Percentiles rank a stretch among this genome's conserved stretches.
Evolutionary conservation across 306 rosid species (phyloP).

Genomic region (Pyrus betulifolia): DNA sequence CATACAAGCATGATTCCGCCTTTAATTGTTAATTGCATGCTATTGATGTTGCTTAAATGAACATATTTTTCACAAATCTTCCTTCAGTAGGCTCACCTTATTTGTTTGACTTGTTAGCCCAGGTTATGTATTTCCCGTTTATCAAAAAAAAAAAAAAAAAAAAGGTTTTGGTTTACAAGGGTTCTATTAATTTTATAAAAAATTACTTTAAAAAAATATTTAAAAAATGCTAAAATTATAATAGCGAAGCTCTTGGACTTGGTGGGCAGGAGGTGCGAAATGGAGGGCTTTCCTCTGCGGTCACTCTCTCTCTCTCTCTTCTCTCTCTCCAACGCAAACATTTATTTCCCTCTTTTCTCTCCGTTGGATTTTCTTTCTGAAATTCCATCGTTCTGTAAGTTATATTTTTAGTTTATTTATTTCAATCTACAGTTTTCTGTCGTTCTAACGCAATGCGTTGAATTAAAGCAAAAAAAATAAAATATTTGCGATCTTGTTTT

Average conservation of each 20-base stretch:
- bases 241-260: slow-evolving; percentile 28
- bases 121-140: too few relatives aligned
- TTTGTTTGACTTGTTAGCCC: too few relatives aligned
- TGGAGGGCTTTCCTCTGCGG: slow-evolving; percentile 34
- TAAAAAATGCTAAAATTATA: not conserved
- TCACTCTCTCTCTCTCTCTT: not conserved
- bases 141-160: too few relatives aligned
- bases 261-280: slow-evolving; percentile 48
- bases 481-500: slow-evolving; percentile 4
- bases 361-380: slow-evolving; percentile 15
- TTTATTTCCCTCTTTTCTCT: slow-evolving; percentile 1
- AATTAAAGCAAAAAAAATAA: slow-evolving; percentile 13
- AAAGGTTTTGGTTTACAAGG: too few relatives aligned
- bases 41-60: too few relatives aligned
- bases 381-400: slow-evolving; percentile 37
- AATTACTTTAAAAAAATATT: not conserved
- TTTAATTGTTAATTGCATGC: too few relatives aligned
- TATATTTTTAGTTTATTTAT: not conserved
- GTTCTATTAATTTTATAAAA: too few relatives aligned
- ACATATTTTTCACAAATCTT: too few relatives aligned
- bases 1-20: too few relatives aligned
- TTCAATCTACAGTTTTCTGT: not conserved
- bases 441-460: slow-evolving; percentile 17
- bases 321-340: not conserved
- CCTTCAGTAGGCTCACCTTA: too few relatives aligned